Conservation (phyloP, 495 filamentous ascomycete species). For the Aspergillus panamensis region DNA sequence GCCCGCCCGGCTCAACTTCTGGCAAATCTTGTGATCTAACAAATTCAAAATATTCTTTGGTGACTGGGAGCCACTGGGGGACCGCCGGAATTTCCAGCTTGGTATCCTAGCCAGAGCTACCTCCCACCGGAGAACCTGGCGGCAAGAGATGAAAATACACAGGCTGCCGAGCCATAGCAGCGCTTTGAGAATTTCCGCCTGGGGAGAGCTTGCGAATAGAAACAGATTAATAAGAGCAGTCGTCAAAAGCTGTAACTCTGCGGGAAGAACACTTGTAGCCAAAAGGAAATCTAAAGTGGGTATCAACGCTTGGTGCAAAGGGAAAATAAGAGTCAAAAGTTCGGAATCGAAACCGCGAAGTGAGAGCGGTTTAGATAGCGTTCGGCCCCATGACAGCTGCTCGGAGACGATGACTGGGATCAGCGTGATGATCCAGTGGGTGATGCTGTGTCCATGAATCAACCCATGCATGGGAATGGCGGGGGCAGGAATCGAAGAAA, state of each 20-base stretch:
- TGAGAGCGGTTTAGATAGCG: constrained; percentile 32
- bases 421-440: constrained; percentile 72
- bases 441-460: constrained; percentile 52
- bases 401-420: constrained; percentile 55
- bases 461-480: constrained; percentile 61
- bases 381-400: constrained; percentile 33
- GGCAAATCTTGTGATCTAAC: constrained; percentile 48
- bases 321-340: constrained; percentile 66
- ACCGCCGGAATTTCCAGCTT: constrained; percentile 78
- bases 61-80: constrained; percentile 43
- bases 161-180: constrained; percentile 87
- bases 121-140: constrained; percentile 77
- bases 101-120: constrained; percentile 84
- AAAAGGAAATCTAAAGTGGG: constrained; percentile 71
- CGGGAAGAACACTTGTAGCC: constrained; percentile 77
- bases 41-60: constrained; percentile 49
- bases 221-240: constrained; percentile 78
- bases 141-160: constrained; percentile 66
- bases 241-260: constrained; percentile 85
- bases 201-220: constrained; percentile 74
- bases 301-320: constrained; percentile 81
- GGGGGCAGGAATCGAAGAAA: constrained; percentile 70
- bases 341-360: constrained; percentile 54
- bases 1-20: constrained; percentile 38
- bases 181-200: constrained; percentile 75